Evolutionary conservation across 768 basidiomycete species (phyloP).

Genomic region (Serendipita sp.): DNA sequence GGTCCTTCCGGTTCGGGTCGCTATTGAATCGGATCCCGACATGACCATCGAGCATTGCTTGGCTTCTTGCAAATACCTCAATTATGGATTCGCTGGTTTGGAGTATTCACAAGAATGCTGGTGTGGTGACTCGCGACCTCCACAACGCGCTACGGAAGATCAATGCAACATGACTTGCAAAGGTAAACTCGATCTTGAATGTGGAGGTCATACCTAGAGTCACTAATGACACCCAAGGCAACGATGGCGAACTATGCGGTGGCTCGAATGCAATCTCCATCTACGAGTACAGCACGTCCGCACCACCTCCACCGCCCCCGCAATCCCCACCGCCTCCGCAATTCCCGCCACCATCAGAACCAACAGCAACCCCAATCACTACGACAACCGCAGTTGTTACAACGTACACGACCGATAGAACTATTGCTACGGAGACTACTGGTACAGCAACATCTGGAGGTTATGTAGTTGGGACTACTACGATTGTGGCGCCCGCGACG

Average conservation of each 20-base stretch:
- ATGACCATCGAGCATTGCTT: neutral
- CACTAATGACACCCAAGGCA: too few species aligned
- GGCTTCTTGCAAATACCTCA: neutral
- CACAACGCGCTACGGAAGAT: neutral
- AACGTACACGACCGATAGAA: neutral
- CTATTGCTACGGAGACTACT: neutral
- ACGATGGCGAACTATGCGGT: neutral
- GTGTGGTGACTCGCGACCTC: neutral
- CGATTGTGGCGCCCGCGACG: neutral
- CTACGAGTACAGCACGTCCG: neutral
- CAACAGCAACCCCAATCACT: too few species aligned
- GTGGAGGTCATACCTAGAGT: too few species aligned
- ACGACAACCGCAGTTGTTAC: neutral
- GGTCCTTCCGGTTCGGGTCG: neutral
- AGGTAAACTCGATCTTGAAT: neutral
- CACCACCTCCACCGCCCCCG: neutral
- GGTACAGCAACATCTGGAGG: neutral
- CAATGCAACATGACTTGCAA: constrained; percentile 8
- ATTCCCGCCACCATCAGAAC: too few species aligned
- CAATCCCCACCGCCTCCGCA: neutral
- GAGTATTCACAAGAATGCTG: constrained; percentile 7
- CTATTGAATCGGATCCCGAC: neutral
- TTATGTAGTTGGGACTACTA: neutral
- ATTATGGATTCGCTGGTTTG: neutral
- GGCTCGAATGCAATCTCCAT: neutral